Evolutionary conservation across 306 rosid species (phyloP).

Genomic region (Acacia melanoxylon): DNA sequence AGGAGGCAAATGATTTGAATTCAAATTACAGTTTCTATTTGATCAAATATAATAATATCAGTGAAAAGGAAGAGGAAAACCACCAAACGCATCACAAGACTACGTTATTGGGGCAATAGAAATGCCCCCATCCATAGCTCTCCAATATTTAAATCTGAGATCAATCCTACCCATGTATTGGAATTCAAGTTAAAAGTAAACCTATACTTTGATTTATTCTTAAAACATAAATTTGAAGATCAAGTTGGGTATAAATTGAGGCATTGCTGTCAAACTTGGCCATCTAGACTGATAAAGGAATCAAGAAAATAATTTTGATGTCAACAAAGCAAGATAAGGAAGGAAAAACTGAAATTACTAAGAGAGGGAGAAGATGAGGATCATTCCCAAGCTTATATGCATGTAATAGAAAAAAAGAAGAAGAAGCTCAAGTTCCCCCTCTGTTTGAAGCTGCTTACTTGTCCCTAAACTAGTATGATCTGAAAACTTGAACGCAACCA

Average conservation of each 20-base stretch:
- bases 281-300: neutral
- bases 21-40: neutral
- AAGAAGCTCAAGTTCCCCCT: neutral
- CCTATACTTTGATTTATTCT: neutral
- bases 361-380: neutral
- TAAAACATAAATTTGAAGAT: neutral
- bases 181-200: neutral
- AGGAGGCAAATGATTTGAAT: slow-evolving; percentile 4
- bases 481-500: neutral
- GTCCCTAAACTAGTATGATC: neutral
- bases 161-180: neutral
- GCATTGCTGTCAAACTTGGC: neutral
- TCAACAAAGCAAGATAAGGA: neutral
- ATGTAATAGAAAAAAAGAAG: neutral
- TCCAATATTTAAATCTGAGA: neutral
- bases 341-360: neutral
- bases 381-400: neutral
- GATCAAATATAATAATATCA: slow-evolving; percentile 3
- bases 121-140: neutral
- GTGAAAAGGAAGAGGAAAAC: neutral
- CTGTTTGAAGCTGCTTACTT: neutral
- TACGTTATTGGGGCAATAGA: neutral
- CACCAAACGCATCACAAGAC: neutral
- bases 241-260: neutral
- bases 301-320: neutral